Percentiles rank a stretch among this genome's conserved stretches.
Evolutionary conservation across 2,329 filamentous ascomycete species (phyloP).

Genomic region (Endothia cerciana): DNA sequence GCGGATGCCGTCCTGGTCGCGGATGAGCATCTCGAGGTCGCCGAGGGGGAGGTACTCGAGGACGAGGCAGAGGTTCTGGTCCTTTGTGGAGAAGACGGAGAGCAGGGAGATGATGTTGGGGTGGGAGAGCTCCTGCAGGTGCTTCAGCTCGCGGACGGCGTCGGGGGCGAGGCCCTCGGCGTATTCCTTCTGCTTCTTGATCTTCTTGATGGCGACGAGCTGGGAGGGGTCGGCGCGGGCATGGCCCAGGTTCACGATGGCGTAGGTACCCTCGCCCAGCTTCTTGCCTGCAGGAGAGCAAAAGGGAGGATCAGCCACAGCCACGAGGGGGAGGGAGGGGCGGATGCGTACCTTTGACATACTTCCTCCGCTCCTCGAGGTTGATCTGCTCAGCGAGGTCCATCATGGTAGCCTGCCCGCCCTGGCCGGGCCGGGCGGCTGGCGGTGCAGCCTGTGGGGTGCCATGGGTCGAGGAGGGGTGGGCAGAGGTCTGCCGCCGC

Average conservation of each 20-base stretch:
- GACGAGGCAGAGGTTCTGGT: constrained; percentile 95
- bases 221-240: constrained; percentile 71
- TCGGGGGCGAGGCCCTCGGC: constrained; percentile 92
- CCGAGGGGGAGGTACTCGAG: constrained; percentile 93
- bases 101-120: constrained; percentile 94
- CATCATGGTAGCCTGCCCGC: constrained; percentile 43
- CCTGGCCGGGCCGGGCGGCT: constrained; percentile 20
- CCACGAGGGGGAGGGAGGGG: no score
- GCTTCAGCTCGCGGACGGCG: constrained; percentile 93
- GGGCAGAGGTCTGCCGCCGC: constrained; percentile 35
- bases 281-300: constrained; percentile 68
- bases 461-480: constrained; percentile 36
- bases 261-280: constrained; percentile 95
- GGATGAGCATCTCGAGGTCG: constrained; percentile 92
- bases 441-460: constrained; percentile 32
- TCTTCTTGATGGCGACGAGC: constrained; percentile 91
- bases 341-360: constrained; percentile 72
- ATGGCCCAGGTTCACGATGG: constrained; percentile 90
- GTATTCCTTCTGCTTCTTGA: constrained; percentile 84
- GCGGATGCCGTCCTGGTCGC: constrained; percentile 75
- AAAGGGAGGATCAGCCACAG: not conserved
- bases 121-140: constrained; percentile 90
- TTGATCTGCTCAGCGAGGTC: constrained; percentile 82
- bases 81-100: constrained; percentile 92
- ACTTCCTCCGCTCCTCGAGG: constrained; percentile 82